Percentiles rank a stretch among this genome's conserved stretches.
Evolutionary conservation across 2,329 filamentous ascomycete species (phyloP).

Genomic region (Ustulina deusta): DNA sequence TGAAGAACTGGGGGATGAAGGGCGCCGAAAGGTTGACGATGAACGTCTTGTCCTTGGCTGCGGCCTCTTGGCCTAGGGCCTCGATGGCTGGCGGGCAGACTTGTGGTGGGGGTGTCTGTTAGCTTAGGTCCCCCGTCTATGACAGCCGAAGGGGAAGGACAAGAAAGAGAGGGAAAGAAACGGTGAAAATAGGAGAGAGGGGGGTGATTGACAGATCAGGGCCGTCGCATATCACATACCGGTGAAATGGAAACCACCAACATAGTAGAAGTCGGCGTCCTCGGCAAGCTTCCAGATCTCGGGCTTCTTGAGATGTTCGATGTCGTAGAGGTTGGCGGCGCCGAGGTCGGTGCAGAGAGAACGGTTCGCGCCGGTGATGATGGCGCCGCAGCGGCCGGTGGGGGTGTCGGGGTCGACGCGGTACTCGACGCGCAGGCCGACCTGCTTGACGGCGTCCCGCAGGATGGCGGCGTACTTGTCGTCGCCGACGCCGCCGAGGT

Average conservation of each 20-base stretch:
- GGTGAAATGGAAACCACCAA: conserved; percentile 97
- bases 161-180: background rate
- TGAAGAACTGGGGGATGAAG: conserved; percentile 98
- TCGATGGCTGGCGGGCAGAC: conserved; percentile 92
- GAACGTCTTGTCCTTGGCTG: conserved; percentile 89
- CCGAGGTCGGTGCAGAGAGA: conserved; percentile 95
- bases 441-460: conserved; percentile 84
- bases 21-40: conserved; percentile 92
- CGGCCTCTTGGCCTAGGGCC: conserved; percentile 91
- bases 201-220: no score
- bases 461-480: conserved; percentile 96
- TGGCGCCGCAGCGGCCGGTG: conserved; percentile 93
- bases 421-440: conserved; percentile 94
- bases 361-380: conserved; percentile 97
- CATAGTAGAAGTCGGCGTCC: conserved; percentile 88
- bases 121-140: conserved; percentile 1
- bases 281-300: conserved; percentile 93
- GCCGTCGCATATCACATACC: conserved; percentile 46
- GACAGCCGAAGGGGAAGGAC: background rate
- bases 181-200: background rate
- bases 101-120: conserved; percentile 40
- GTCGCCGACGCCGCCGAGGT: conserved; percentile 91
- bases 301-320: conserved; percentile 90
- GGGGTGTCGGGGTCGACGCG: conserved; percentile 85
- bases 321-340: conserved; percentile 95